A percentile compares a stretch with the other conserved stretches of the same genome.
These are phyloP conservation scores for Polymyxa betae DNA, from an alignment of 208 protist genomes.

Conservation along the genomic window DNA sequence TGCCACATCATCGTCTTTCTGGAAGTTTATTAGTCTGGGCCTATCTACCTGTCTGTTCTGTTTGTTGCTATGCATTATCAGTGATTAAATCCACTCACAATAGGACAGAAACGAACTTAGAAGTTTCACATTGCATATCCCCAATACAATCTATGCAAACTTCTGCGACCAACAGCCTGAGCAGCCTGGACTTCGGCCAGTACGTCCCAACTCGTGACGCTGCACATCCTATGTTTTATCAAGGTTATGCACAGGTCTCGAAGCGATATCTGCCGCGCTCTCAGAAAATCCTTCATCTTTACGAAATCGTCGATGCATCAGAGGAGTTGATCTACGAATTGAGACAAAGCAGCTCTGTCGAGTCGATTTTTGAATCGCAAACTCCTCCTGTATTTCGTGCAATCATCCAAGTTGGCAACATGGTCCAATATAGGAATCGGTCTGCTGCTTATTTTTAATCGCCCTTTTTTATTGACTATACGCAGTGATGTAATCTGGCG, in stretches of 20 bases:
- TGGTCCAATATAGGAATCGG: background rate
- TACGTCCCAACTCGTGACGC: too few species aligned
- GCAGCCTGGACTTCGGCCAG: too few species aligned
- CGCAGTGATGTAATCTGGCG: background rate
- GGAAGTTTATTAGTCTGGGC: background rate
- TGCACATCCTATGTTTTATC: too few species aligned
- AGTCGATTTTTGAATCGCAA: slow-evolving; percentile 79
- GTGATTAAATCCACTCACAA: background rate
- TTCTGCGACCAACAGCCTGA: too few species aligned
- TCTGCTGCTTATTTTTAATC: background rate
- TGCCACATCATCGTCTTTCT: too few species aligned
- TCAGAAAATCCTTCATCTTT: background rate
- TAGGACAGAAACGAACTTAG: background rate
- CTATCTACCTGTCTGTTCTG: background rate
- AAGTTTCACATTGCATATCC: background rate
- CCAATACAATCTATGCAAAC: background rate
- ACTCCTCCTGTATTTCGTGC: slow-evolving; percentile 71
- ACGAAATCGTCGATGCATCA: background rate
- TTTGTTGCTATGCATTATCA: background rate
- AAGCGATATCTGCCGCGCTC: background rate
- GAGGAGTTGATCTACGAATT: slow-evolving; percentile 50
- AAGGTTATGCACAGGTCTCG: too few species aligned
- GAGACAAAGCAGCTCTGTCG: slow-evolving; percentile 67
- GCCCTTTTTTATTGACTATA: background rate
- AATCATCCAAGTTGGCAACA: slow-evolving; percentile 69